Evolutionary conservation across 495 filamentous ascomycete species (phyloP), one percentile per base, ranked within the genome.

Genomic region (Cercophora newfieldiana): DNA sequence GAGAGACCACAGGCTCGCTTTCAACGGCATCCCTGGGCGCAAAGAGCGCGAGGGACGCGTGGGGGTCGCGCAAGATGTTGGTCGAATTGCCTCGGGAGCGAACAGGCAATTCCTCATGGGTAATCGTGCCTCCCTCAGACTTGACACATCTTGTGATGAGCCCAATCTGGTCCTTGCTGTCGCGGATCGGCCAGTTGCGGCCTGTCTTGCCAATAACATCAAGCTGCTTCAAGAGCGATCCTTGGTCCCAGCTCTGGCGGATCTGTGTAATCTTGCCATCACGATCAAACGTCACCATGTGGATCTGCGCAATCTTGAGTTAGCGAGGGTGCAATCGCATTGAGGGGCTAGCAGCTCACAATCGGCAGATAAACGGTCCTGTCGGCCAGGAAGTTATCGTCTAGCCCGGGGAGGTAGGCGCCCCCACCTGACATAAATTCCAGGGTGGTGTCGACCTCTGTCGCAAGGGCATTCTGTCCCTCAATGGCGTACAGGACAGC

Each of bases 161-260:
- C 68, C 85, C 89, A 50, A 88, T 82, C 77, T 98, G 95, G 25
- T 96, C 93, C 68, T 87, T 89, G 63, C 90, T 91, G 72, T 97
- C 93, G 65, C 89, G 90, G 76, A 99, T 94, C 21, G 95, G 95
- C 95, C 95, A 99, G 73, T 90, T 92, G 71, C 89, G 90, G 53
- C 90, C 91, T 26, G 91, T 88, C 69, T 87, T 86, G 63, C 95
- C 95, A 78, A 99, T 98, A 30, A 97, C 89, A 69, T 97, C 93
- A 59, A 97, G 86, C 74, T 94, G 89, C 78, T 95, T 98, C 66
- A 99, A 83, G 8, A 98, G 85, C 59, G 92, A 92, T 26, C 88
- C 94, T 78, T 98, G 96, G 74, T 99, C 95, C 95, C 95, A 99
- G 76, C 90, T 90, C 65, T 94, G 87, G 61, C 93, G 90, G 69